These are phyloP conservation scores for Thielaviopsis ethacetica DNA, from an alignment of 2,329 filamentous ascomycete species.

Conservation along the genomic window DNA sequence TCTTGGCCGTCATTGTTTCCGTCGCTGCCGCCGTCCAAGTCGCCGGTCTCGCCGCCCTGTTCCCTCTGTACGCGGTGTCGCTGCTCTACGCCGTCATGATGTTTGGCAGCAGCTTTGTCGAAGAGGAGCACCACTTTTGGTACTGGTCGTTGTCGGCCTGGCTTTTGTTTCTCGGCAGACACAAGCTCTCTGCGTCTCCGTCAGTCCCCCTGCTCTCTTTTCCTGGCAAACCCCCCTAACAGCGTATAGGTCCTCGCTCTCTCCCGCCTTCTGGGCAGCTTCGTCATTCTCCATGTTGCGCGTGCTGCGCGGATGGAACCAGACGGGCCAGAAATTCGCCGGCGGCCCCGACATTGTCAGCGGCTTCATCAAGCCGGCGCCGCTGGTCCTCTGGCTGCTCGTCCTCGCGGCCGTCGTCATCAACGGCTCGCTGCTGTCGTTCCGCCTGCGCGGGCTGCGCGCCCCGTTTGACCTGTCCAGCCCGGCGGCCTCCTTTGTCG, in stretches of 20 bases:
- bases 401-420: slow-evolving; percentile 53
- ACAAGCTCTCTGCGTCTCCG: slow-evolving; percentile 15
- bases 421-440: slow-evolving; percentile 21
- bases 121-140: slow-evolving; percentile 98
- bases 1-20: slow-evolving; percentile 21
- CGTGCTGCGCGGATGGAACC: slow-evolving; percentile 71
- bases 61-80: slow-evolving; percentile 34
- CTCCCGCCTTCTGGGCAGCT: slow-evolving; percentile 18
- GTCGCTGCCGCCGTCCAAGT: slow-evolving; percentile 10
- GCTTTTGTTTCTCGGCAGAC: slow-evolving; percentile 38
- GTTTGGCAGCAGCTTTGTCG: slow-evolving; percentile 95
- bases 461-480: slow-evolving; percentile 20
- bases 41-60: not conserved
- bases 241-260: not conserved
- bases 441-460: slow-evolving; percentile 17
- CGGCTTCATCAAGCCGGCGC: slow-evolving; percentile 46
- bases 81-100: slow-evolving; percentile 68
- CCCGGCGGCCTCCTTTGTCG: slow-evolving; percentile 24
- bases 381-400: slow-evolving; percentile 56
- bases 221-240: not conserved
- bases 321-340: slow-evolving; percentile 90
- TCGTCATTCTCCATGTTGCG: slow-evolving; percentile 46
- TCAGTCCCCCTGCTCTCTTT: not conserved
- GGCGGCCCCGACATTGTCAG: slow-evolving; percentile 80
- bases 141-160: slow-evolving; percentile 73